Base-by-base conservation (phyloP, 2,329 filamentous ascomycete genomes). In the Fusarium nodosum region DNA sequence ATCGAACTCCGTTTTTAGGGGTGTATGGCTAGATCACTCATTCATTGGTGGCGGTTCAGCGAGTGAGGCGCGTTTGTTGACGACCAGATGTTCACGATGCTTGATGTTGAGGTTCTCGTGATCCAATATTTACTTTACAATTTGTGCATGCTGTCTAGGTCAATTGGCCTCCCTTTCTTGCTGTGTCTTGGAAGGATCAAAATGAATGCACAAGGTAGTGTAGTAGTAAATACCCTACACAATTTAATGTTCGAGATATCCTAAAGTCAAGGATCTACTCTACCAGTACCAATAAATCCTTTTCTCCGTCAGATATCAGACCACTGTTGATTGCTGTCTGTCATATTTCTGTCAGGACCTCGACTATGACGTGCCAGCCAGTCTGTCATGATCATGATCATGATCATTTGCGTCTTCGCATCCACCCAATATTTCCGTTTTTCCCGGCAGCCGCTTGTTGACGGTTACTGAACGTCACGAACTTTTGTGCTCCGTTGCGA, bases 311-410 rank as follows among this genome's bases (percentile, higher is more conserved):
- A 60, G 4, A 10, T 11, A 34, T 44, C 41, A n/a, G 47, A 33
- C 31, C 53, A 51, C 24, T 51, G 16, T 51, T 51, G 26, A 26
- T 51, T 51, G 26, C 24, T 51, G n/a, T 41, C 24, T 51, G n/a
- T 41, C 48, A 51, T 22, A 10, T 39, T 26, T 20, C 22, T 38
- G 20, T 20, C 36, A 36, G 18, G 22, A 22, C 30, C 46, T 64
- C 18, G 13, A 12, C 22, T 42, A 58, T 67, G 50, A 55, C 52
- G 47, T 52, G 36, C 59, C 52, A 54, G 36, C 56, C 52, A 54
- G 30, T 36, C 56, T 46, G 56, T 71, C 55, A 52, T 56, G 48
- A 62, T 71, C 55, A 52, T 56, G 48, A 62, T 71, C 55, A 52
- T 56, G 48, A 62, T 56, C 45, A 68, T 65, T 42, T 42, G 24